Conservation (phyloP, 2,329 filamentous ascomycete genomes). For the Zelopaecilomyces penicillatus region DNA sequence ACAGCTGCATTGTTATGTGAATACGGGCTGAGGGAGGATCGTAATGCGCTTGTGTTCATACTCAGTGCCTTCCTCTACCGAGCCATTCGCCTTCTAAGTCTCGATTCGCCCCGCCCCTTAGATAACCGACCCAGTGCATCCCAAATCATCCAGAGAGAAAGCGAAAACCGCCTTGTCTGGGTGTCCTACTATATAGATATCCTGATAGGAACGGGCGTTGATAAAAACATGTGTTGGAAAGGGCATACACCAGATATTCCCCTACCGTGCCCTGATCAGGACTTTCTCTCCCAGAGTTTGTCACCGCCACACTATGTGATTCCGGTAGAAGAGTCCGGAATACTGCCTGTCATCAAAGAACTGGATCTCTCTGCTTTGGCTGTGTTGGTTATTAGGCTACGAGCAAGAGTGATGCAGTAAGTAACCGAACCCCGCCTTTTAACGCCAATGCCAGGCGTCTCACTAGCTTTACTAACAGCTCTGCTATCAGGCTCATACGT, state of each 20-base stretch:
- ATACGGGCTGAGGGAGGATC: constrained; percentile 14
- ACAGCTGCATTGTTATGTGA: constrained; percentile 15
- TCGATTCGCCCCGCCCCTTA: constrained; percentile 11
- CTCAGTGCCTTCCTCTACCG: constrained; percentile 14
- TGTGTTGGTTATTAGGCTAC: constrained; percentile 12
- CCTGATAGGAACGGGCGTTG: constrained; percentile 13
- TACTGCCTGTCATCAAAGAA: constrained; percentile 6
- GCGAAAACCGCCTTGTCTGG: constrained; percentile 16
- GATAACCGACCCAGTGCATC: constrained; percentile 1
- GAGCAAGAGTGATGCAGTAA: constrained; percentile 14
- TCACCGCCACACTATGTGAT: constrained; percentile 5
- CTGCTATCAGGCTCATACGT: constrained; percentile 12
- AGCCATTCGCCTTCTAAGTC: constrained; percentile 13
- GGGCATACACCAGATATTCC: constrained; percentile 14
- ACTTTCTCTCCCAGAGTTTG: constrained; percentile 9
- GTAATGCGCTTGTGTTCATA: constrained; percentile 15
- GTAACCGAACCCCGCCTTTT: neutral
- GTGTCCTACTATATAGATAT: constrained; percentile 16
- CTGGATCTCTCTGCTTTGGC: constrained; percentile 12
- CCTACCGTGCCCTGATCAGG: constrained; percentile 12
- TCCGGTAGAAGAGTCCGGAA: constrained; percentile 9
- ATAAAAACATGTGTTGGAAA: constrained; percentile 15
- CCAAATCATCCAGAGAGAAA: constrained; percentile 12
- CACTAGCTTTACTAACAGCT: neutral
- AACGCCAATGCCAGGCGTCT: neutral